These are phyloP conservation scores for Colletotrichum cuscutae DNA, from an alignment of 2,329 filamentous ascomycete species.

Conservation along the genomic window DNA sequence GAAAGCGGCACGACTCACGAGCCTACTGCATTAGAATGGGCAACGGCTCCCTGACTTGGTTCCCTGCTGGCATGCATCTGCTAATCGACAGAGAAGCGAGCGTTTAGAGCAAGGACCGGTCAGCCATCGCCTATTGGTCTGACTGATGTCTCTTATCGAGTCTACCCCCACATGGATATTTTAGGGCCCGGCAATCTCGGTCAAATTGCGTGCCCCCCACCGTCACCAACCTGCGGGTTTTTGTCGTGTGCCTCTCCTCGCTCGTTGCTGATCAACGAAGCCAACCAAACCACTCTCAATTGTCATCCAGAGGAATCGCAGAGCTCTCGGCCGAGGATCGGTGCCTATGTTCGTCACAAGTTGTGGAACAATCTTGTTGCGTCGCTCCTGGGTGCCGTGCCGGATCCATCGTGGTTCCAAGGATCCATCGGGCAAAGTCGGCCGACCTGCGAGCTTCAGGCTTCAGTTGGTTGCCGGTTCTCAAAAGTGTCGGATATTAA, in stretches of 20 bases:
- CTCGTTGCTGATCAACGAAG: slow-evolving; percentile 17
- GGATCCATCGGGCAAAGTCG: slow-evolving; percentile 21
- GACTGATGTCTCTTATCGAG: slow-evolving; percentile 27
- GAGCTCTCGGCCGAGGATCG: slow-evolving; percentile 22
- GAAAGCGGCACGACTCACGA: slow-evolving; percentile 28
- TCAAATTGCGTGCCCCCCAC: slow-evolving; percentile 32
- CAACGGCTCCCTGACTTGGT: slow-evolving; percentile 22
- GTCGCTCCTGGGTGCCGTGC: not conserved
- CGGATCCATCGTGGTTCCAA: not conserved
- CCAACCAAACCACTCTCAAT: slow-evolving; percentile 26
- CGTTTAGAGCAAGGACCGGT: slow-evolving; percentile 28
- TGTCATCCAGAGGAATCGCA: slow-evolving; percentile 25
- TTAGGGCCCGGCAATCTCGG: slow-evolving; percentile 36
- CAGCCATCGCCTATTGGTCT: slow-evolving; percentile 15
- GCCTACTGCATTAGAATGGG: slow-evolving; percentile 22
- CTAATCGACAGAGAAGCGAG: slow-evolving; percentile 19
- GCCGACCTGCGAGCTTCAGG: slow-evolving; percentile 12
- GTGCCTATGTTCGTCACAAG: not conserved
- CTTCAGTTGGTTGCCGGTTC: not conserved
- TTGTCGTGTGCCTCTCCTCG: slow-evolving; percentile 19
- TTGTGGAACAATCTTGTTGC: not conserved
- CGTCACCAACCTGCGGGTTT: slow-evolving; percentile 13
- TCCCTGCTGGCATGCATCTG: slow-evolving; percentile 24
- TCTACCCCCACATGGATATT: slow-evolving; percentile 26
- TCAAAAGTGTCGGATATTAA: slow-evolving; percentile 25